Conservation (phyloP, 192 early-diverging fungal genomes). For the Oehlia diaphana region DNA sequence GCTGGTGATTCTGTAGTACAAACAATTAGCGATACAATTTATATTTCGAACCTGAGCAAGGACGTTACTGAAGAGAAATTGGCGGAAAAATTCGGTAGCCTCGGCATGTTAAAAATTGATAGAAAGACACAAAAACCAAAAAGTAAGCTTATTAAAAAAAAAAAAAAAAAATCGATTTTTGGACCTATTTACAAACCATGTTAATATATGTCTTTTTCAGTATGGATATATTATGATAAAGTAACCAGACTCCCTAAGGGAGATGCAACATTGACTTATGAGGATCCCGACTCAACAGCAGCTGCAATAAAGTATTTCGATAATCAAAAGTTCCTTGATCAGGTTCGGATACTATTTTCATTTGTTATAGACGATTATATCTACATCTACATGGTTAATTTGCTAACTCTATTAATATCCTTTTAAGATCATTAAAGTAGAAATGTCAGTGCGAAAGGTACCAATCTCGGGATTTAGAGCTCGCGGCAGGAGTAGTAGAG, state of each 20-base stretch:
- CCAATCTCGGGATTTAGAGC: slow-evolving; percentile 42
- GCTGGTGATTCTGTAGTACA: slow-evolving; percentile 40
- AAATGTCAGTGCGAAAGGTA: slow-evolving; percentile 60
- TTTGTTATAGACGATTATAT: slow-evolving; percentile 10
- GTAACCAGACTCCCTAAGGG: slow-evolving; percentile 65
- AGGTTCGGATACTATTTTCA: slow-evolving; percentile 31
- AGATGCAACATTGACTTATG: slow-evolving; percentile 78
- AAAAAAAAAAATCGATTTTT: background rate
- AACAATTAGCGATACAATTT: slow-evolving; percentile 65
- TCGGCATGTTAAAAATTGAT: slow-evolving; percentile 74
- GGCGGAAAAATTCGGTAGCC: slow-evolving; percentile 62
- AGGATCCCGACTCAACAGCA: slow-evolving; percentile 68
- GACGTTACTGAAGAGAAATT: slow-evolving; percentile 64
- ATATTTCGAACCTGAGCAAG: slow-evolving; percentile 64
- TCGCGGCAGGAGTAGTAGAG: slow-evolving; percentile 43
- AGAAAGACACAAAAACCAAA: slow-evolving; percentile 62
- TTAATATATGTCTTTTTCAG: slow-evolving; percentile 29
- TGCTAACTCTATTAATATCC: slow-evolving; percentile 49
- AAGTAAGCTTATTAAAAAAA: slow-evolving; percentile 39
- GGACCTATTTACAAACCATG: background rate
- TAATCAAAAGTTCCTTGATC: slow-evolving; percentile 48
- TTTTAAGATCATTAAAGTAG: slow-evolving; percentile 55
- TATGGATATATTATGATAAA: slow-evolving; percentile 74
- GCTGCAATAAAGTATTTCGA: slow-evolving; percentile 76
- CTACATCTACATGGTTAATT: slow-evolving; percentile 24